phyloP scores from a whole-genome alignment of 768 basidiomycete species.

The Tylopilus balloui region DNA sequence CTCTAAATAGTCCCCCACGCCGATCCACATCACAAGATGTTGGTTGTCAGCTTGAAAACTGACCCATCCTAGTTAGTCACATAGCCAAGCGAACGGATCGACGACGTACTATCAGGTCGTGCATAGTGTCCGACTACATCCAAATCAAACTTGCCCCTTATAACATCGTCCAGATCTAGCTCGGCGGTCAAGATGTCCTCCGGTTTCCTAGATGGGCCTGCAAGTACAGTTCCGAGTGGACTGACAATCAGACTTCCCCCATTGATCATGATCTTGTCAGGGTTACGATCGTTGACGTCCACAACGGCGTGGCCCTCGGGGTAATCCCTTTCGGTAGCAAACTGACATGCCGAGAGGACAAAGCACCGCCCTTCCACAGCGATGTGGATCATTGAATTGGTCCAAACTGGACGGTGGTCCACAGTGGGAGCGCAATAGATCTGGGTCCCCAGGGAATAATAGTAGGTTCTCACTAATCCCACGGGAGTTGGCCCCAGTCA shows the following conservation, averaged over 20 bases:
- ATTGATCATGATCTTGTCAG: conserved; percentile 52
- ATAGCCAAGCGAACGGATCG: not conserved
- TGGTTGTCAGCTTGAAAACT: conserved; percentile 29
- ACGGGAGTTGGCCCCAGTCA: conserved; percentile 2
- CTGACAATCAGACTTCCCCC: conserved; percentile 60
- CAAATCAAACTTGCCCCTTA: conserved; percentile 57
- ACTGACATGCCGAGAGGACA: conserved; percentile 62
- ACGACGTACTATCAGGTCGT: conserved; percentile 47
- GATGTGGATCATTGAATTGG: conserved; percentile 55
- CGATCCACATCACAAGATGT: not conserved
- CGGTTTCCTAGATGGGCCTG: conserved; percentile 49
- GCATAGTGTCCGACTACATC: conserved; percentile 62
- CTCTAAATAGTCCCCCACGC: not conserved
- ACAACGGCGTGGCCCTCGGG: conserved; percentile 44
- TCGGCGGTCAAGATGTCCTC: conserved; percentile 56
- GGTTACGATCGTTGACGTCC: conserved; percentile 33
- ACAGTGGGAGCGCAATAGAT: conserved; percentile 67
- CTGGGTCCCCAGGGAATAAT: conserved; percentile 56
- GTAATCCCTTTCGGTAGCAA: conserved; percentile 50
- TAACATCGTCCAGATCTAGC: conserved; percentile 53
- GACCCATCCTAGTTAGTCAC: conserved; percentile 6
- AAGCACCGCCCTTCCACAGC: conserved; percentile 68
- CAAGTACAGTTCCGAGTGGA: conserved; percentile 54
- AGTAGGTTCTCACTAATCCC: conserved; percentile 49
- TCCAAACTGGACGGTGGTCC: conserved; percentile 54